phyloP scores from a whole-genome alignment of 2,329 filamentous ascomycete species.

The Alternaria ventricosa region DNA sequence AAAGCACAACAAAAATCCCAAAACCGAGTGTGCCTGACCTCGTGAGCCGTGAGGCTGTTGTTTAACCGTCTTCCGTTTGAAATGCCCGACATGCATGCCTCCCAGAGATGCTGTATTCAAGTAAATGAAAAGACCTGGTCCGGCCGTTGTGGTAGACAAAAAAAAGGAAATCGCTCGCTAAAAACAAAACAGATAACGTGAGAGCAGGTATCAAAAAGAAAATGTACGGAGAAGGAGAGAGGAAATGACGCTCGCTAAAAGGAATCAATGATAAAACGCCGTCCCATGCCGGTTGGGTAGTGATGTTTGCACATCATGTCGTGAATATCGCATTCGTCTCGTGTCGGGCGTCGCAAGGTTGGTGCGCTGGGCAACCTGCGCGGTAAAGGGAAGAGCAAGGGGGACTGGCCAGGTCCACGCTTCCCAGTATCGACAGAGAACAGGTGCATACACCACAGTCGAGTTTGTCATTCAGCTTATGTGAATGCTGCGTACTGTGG shows the following conservation, averaged over 20 bases:
- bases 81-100: conserved; percentile 55
- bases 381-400: conserved; percentile 28
- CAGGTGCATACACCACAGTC: conserved; percentile 29
- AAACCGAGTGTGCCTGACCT: conserved; percentile 49
- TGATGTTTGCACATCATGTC: conserved; percentile 50
- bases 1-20: conserved; percentile 45
- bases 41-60: conserved; percentile 53
- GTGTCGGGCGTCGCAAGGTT: conserved; percentile 49
- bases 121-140: conserved; percentile 47
- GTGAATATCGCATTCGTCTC: conserved; percentile 55
- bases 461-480: conserved; percentile 59
- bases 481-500: conserved; percentile 76
- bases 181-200: conserved; percentile 47
- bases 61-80: conserved; percentile 46
- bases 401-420: conserved; percentile 54
- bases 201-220: conserved; percentile 52
- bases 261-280: conserved; percentile 58
- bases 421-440: conserved; percentile 42
- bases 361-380: conserved; percentile 48
- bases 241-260: conserved; percentile 50
- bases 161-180: conserved; percentile 50
- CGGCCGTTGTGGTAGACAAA: conserved; percentile 38
- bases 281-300: conserved; percentile 59
- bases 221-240: conserved; percentile 48
- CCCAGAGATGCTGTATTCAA: conserved; percentile 51